Evolutionary conservation across 768 basidiomycete genomes (phyloP).

Genomic region (Mycena haematopus): DNA sequence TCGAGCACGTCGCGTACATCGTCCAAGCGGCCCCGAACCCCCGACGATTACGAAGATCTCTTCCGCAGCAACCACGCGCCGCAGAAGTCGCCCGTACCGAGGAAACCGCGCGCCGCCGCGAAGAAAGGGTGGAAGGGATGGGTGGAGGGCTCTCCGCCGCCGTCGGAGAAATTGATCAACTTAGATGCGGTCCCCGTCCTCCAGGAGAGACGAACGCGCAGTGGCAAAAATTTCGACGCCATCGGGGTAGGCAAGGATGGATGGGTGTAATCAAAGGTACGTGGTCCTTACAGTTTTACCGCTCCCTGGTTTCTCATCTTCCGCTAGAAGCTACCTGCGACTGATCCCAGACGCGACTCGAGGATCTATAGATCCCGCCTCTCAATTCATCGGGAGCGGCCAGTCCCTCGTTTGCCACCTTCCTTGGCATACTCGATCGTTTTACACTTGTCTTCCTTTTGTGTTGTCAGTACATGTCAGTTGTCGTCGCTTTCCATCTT

Average conservation of each 20-base stretch:
- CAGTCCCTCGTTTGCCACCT: constrained; percentile 19
- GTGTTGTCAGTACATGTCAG: too few relatives aligned
- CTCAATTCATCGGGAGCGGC: constrained; percentile 8
- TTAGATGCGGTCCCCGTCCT: constrained; percentile 75
- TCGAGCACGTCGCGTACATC: constrained; percentile 78
- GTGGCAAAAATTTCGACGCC: constrained; percentile 85
- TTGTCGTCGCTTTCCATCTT: constrained; percentile 25
- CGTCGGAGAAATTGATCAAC: constrained; percentile 83
- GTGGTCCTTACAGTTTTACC: constrained; percentile 38
- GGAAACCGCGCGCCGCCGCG: constrained; percentile 67
- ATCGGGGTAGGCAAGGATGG: constrained; percentile 78
- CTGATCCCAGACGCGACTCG: constrained; percentile 5
- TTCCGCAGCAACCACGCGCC: constrained; percentile 33
- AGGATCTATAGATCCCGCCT: constrained; percentile 16
- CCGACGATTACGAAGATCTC: constrained; percentile 62
- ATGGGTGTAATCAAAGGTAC: constrained; percentile 67
- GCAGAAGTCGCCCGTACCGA: constrained; percentile 38
- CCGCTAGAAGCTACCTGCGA: not conserved
- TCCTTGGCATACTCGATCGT: constrained; percentile 5
- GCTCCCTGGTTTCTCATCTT: constrained; percentile 28
- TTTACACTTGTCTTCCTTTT: constrained; percentile 18
- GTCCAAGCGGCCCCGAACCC: constrained; percentile 80
- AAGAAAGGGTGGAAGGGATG: constrained; percentile 92
- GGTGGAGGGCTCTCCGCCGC: constrained; percentile 85
- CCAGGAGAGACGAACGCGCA: constrained; percentile 78